These are phyloP conservation scores for Encephalitozoon hellem DNA, from an alignment of 371 early-diverging fungal genomes.

Conservation along the genomic window DNA sequence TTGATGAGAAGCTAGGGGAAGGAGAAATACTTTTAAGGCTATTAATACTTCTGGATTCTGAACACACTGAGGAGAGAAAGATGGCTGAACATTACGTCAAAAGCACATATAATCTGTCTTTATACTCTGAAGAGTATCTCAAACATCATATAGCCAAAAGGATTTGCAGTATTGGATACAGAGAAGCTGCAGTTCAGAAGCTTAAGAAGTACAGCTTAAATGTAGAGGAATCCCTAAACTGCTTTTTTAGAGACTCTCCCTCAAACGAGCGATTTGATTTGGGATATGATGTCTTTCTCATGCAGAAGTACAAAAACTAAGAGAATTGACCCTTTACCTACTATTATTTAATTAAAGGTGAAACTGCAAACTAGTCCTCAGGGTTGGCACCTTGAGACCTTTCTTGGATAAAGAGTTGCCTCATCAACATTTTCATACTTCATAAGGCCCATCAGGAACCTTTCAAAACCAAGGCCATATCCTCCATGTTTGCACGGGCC, in stretches of 20 bases:
- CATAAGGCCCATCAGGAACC: conserved; percentile 90
- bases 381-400: conserved; percentile 67
- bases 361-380: conserved; percentile 13
- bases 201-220: neutral
- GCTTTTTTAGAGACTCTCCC: neutral
- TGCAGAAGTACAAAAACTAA: neutral
- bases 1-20: neutral
- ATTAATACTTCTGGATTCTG: neutral
- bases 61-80: neutral
- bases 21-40: neutral
- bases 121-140: neutral
- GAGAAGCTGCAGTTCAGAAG: neutral
- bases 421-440: conserved; percentile 76
- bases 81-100: neutral
- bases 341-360: neutral
- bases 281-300: neutral
- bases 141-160: neutral
- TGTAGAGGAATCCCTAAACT: neutral
- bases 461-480: conserved; percentile 95
- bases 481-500: conserved; percentile 95
- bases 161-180: neutral
- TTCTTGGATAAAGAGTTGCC: conserved; percentile 86
- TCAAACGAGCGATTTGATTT: neutral
- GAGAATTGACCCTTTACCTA: neutral
- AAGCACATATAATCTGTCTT: neutral